Conservation (phyloP, 495 filamentous ascomycete species). For the Penicillium riverlandense region DNA sequence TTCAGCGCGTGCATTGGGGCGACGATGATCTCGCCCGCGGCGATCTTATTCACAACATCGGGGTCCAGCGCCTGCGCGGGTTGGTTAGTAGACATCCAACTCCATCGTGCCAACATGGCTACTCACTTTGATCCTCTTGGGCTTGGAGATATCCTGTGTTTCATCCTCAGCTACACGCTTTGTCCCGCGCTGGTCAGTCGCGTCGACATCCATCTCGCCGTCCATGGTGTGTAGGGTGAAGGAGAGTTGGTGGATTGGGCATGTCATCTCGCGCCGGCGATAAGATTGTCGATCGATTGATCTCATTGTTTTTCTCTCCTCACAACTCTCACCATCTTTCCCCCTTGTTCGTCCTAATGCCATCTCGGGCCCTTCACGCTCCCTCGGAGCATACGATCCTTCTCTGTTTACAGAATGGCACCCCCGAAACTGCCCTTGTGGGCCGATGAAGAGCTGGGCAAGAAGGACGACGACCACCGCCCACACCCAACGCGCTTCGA, state of each 20-base stretch:
- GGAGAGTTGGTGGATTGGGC: constrained; percentile 8
- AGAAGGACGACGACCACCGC: constrained; percentile 59
- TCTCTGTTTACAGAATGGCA: constrained; percentile 27
- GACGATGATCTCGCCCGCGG: constrained; percentile 98
- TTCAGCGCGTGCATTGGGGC: constrained; percentile 96
- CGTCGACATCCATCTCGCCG: constrained; percentile 39
- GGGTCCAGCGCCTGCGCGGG: constrained; percentile 68
- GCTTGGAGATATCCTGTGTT: constrained; percentile 28
- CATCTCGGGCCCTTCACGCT: constrained; percentile 1
- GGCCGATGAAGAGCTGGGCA: constrained; percentile 62
- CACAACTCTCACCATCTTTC: background rate
- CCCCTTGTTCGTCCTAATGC: constrained; percentile 7
- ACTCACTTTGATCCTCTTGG: constrained; percentile 60
- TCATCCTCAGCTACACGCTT: constrained; percentile 54
- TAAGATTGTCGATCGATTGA: constrained; percentile 16
- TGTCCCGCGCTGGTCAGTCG: constrained; percentile 42
- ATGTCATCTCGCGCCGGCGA: constrained; percentile 1
- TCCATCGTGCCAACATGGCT: no score
- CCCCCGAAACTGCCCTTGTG: constrained; percentile 38
- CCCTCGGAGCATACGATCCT: constrained; percentile 9
- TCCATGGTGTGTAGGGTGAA: constrained; percentile 24
- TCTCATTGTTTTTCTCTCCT: constrained; percentile 1
- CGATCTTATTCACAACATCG: constrained; percentile 98
- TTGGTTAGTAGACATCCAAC: background rate
- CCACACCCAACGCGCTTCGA: constrained; percentile 18